Evolutionary conservation across 495 filamentous ascomycete species (phyloP).

Genomic region (Aspergillus bertholletiae): DNA sequence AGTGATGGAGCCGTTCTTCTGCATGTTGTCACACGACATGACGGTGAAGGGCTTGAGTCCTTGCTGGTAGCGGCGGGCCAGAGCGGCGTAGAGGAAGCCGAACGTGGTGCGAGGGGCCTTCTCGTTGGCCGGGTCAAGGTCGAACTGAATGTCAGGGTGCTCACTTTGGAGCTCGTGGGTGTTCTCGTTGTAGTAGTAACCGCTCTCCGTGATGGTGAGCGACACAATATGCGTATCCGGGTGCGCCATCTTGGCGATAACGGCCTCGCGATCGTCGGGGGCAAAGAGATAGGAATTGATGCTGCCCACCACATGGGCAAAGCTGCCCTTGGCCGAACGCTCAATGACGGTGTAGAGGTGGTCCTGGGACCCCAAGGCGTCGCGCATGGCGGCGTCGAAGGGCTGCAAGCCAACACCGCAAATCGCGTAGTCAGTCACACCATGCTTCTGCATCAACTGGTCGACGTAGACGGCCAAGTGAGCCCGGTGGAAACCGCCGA

Average conservation of each 20-base stretch:
- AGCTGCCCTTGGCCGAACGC: conserved; percentile 42
- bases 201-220: conserved; percentile 50
- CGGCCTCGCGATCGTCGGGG: conserved; percentile 43
- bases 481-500: conserved; percentile 48
- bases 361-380: conserved; percentile 40
- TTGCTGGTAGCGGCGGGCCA: conserved; percentile 34
- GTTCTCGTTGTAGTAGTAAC: conserved; percentile 53
- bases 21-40: conserved; percentile 51
- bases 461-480: conserved; percentile 47
- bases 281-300: conserved; percentile 50
- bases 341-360: conserved; percentile 47
- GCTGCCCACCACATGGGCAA: conserved; percentile 42
- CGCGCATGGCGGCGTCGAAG: conserved; percentile 44
- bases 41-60: conserved; percentile 48
- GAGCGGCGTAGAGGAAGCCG: conserved; percentile 46
- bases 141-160: conserved; percentile 44
- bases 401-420: conserved; percentile 46
- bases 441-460: conserved; percentile 44
- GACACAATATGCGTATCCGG: conserved; percentile 49
- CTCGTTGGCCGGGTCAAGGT: conserved; percentile 39
- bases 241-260: conserved; percentile 48
- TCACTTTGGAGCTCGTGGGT: conserved; percentile 44
- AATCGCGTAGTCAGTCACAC: conserved; percentile 40
- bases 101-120: conserved; percentile 40
- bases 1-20: conserved; percentile 48